These are phyloP conservation scores for Lenwebbia sp. DNA, from an alignment of 345 rosid species.

Conservation along the genomic window DNA sequence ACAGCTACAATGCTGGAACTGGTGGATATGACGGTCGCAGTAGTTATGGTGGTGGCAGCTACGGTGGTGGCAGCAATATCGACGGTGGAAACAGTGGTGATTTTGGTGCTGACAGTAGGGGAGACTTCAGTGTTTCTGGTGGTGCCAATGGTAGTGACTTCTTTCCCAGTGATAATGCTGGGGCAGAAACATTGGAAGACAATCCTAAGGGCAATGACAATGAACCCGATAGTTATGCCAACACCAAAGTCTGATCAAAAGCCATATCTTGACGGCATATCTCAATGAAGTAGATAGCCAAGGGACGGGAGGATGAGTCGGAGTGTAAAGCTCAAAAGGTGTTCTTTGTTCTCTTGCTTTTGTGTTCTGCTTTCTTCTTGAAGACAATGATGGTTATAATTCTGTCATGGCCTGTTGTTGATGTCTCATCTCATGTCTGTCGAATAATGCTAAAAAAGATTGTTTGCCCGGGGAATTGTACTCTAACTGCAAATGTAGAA, in stretches of 20 bases:
- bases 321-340: not conserved
- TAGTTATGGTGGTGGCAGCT: not conserved
- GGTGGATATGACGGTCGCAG: not conserved
- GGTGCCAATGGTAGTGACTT: slow-evolving; percentile 17
- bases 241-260: not conserved
- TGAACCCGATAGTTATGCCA: not conserved
- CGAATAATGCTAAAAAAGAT: not conserved
- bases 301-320: not conserved
- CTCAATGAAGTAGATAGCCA: not conserved
- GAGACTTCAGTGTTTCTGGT: not conserved
- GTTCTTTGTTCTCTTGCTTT: not conserved
- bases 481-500: not conserved
- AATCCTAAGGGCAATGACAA: not conserved
- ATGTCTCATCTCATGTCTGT: not conserved
- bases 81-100: slow-evolving; percentile 1
- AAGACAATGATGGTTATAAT: not conserved
- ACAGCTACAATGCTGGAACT: slow-evolving; percentile 18
- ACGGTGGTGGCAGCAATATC: not conserved
- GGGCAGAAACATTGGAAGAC: not conserved
- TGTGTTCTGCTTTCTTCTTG: not conserved
- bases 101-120: not conserved
- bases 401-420: not conserved
- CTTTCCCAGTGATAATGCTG: not conserved
- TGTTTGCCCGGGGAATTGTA: not conserved
- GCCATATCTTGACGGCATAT: not conserved